phyloP scores from a whole-genome alignment of 345 rosid species.

The Mercurialis annua region DNA sequence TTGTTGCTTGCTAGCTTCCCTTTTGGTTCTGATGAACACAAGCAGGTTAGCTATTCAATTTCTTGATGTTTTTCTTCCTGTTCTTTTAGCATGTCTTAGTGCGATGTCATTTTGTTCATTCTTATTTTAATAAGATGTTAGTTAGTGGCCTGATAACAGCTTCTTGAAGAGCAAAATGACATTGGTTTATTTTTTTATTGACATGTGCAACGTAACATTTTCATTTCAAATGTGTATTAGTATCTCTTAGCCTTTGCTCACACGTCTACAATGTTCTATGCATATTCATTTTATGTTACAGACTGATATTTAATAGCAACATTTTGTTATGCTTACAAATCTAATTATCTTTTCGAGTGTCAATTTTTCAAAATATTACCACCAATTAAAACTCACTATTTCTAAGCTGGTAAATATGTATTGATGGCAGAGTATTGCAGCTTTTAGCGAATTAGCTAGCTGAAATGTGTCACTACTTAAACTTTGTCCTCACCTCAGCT shows the following conservation, averaged over 20 bases:
- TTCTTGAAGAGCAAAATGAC: background rate
- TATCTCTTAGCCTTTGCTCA: background rate
- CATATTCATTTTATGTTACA: background rate
- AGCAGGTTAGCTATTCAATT: constrained; percentile 48
- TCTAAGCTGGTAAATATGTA: background rate
- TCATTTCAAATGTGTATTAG: background rate
- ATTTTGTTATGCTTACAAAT: background rate
- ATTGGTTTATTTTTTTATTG: background rate
- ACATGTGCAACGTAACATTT: too few relatives aligned
- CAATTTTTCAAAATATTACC: background rate
- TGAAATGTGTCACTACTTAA: background rate
- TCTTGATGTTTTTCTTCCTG: background rate
- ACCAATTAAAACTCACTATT: too few relatives aligned
- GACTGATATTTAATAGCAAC: background rate
- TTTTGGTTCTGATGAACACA: constrained; percentile 46
- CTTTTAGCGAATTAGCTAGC: background rate
- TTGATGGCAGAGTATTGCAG: background rate
- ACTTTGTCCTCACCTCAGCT: background rate
- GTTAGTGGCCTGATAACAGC: constrained; percentile 5
- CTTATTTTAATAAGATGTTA: background rate
- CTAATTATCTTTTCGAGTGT: background rate
- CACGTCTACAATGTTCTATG: background rate
- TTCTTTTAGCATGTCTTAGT: too few relatives aligned
- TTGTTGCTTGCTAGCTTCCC: constrained; percentile 45
- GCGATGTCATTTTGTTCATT: background rate